phyloP scores from a whole-genome alignment of 768 basidiomycete species.

The Panus rudis region DNA sequence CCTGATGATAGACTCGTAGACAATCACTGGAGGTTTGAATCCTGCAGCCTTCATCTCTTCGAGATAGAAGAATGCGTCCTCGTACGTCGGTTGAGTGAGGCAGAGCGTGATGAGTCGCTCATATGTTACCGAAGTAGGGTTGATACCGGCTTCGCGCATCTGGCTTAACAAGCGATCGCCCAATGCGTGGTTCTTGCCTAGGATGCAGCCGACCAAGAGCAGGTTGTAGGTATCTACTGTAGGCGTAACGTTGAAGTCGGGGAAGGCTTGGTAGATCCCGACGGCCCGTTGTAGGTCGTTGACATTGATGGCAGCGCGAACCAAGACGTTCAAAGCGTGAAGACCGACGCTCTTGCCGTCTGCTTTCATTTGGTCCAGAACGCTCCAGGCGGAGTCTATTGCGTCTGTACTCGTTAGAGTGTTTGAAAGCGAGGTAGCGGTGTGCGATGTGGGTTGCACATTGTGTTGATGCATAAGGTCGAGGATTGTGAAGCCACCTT shows the following conservation, averaged over 20 bases:
- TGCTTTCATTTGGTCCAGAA: conserved; percentile 53
- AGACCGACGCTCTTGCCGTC: conserved; percentile 48
- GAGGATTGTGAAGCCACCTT: conserved; percentile 56
- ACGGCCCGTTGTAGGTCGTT: conserved; percentile 72
- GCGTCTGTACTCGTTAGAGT: conserved; percentile 41
- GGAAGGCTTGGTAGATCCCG: conserved; percentile 62
- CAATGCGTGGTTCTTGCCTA: conserved; percentile 51
- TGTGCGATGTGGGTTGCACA: conserved; percentile 43
- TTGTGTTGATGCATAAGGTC: conserved; percentile 50
- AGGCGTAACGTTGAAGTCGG: conserved; percentile 48
- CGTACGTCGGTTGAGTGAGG: conserved; percentile 65
- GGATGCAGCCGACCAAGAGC: conserved; percentile 60
- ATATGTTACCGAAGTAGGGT: conserved; percentile 55
- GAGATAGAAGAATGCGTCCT: conserved; percentile 84
- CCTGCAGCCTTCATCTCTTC: conserved; percentile 76
- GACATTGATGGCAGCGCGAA: conserved; percentile 53
- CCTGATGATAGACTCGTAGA: conserved; percentile 56
- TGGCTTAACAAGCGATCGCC: conserved; percentile 64
- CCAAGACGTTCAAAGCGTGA: conserved; percentile 56
- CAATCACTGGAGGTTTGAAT: conserved; percentile 41
- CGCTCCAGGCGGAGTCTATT: conserved; percentile 58
- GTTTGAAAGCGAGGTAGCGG: conserved; percentile 47
- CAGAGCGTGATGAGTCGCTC: conserved; percentile 62
- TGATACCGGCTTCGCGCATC: conserved; percentile 50
- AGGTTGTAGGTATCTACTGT: conserved; percentile 61